phyloP scores from a whole-genome alignment of 257 asterid species.

The Penstemon eatonii region DNA sequence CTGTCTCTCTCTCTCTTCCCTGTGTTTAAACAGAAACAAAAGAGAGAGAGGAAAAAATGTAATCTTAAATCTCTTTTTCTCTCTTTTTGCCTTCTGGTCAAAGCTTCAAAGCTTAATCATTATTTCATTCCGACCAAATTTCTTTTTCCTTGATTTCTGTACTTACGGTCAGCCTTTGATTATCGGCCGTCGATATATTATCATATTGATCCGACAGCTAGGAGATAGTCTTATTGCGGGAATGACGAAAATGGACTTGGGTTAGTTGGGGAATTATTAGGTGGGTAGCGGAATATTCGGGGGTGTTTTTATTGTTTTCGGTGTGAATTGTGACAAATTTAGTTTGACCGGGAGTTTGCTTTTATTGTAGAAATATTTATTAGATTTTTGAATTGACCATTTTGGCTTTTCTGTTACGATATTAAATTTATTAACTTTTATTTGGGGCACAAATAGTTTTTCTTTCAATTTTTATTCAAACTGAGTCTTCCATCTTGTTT shows the following conservation, averaged over 20 bases:
- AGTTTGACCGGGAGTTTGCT: constrained; percentile 33
- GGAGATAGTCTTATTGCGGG: not conserved
- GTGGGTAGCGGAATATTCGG: constrained; percentile 48
- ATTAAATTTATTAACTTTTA: too few relatives aligned
- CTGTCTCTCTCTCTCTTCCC: constrained; percentile 10
- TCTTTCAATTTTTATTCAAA: too few relatives aligned
- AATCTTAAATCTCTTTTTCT: not conserved
- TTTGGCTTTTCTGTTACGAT: too few relatives aligned
- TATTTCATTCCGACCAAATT: constrained; percentile 48
- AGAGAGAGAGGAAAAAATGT: not conserved
- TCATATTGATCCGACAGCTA: constrained; percentile 33
- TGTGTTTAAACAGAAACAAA: too few relatives aligned
- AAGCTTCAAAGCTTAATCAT: constrained; percentile 48
- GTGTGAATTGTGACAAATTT: constrained; percentile 2
- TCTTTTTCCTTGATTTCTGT: constrained; percentile 35
- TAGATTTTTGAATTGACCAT: constrained; percentile 29
- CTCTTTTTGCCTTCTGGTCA: constrained; percentile 33
- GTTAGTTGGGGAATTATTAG: constrained; percentile 20
- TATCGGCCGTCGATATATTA: constrained; percentile 34
- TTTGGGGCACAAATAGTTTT: too few relatives aligned
- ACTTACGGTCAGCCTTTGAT: constrained; percentile 29
- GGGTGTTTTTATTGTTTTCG: constrained; percentile 17
- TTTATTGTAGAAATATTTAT: constrained; percentile 11
- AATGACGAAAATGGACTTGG: constrained; percentile 25
- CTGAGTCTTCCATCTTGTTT: too few relatives aligned